Evolutionary conservation across 306 rosid species (phyloP), one percentile per base, ranked within the genome.

Genomic region (Quercus robur): DNA sequence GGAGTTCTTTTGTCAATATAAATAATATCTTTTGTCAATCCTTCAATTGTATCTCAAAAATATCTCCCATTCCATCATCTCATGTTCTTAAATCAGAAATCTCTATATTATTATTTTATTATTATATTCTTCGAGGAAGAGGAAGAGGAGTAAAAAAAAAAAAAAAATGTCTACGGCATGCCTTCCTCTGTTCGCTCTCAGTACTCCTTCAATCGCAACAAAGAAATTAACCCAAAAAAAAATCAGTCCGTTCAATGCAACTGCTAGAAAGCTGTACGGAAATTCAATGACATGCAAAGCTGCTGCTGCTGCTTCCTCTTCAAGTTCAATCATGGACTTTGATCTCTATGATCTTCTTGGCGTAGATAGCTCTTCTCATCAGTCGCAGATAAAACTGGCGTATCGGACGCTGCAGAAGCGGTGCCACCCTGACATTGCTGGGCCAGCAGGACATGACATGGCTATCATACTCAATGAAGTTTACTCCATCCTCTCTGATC

Each of bases 351-450:
- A 94, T 12, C 99, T 93, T 63, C 88, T 94, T 5, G 99, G 97
- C 38, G 83, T 92, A 41, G 93, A 94, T 25, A 91, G 87, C 83
- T 77, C 88, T 14, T 86, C 90, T 17, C 90, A 88, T 79, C 94
- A 85, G 4, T 87, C 94, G 0, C 86, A 87, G 78, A 89, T 94
- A 1, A 88, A 89, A 80, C 70, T n/a, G 54, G 97, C 99, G 0
- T 94, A 94, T 41, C 90, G 97, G 4, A 74, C 86, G 13, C 97
- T 94, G 58, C 97, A 94, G 87, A 94, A 94, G 70, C 87, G 86
- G 13, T 94, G 99, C 78, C 99, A 94, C 69, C 99, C 99, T 5
- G 99, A 94, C 73, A 86, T 94, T 38, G 95, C 97, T 5, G 97
- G 97, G 3, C 88, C 97, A 62, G n/a, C 92, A 18, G 97, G 99